Conservation (phyloP, 371 early-diverging fungal genomes). For the Apophysomyces variabilis region DNA sequence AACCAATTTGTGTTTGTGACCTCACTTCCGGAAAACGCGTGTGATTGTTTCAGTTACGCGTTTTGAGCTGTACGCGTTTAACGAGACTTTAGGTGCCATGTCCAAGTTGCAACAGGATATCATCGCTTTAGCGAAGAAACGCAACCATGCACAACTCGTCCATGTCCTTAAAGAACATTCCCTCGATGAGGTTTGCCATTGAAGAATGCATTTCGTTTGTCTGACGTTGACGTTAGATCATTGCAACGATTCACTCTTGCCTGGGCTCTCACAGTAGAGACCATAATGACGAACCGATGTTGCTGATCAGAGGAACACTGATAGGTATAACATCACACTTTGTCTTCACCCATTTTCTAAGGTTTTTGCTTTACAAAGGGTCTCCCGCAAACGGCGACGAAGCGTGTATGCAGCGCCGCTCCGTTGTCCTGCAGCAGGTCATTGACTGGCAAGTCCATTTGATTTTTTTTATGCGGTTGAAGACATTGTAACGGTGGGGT, state of each 20-base stretch:
- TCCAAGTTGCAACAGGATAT: neutral
- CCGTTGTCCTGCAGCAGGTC: constrained; percentile 35
- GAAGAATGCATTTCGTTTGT: neutral
- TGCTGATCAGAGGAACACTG: constrained; percentile 47
- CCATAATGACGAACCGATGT: constrained; percentile 44
- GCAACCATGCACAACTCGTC: constrained; percentile 5
- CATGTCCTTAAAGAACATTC: constrained; percentile 3
- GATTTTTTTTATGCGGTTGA: no score
- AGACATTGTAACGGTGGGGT: no score
- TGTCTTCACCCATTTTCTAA: neutral
- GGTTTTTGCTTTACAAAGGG: constrained; percentile 27
- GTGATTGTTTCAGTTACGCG: neutral
- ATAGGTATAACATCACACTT: constrained; percentile 32
- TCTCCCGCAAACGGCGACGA: constrained; percentile 41
- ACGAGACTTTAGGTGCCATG: neutral
- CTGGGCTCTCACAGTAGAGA: constrained; percentile 17
- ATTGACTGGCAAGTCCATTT: constrained; percentile 40
- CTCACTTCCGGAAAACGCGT: neutral
- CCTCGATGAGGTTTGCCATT: constrained; percentile 6
- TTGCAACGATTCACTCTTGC: constrained; percentile 14
- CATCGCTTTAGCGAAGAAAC: constrained; percentile 15
- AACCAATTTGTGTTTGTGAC: no score
- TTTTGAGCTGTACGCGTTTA: neutral
- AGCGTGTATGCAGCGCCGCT: constrained; percentile 27
- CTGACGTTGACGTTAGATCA: constrained; percentile 22